A percentile compares a stretch with the other conserved stretches of the same genome.
These are phyloP conservation scores for Suhomyces kunorum DNA, from an alignment of 1,139 yeast species.

Conservation along the genomic window DNA sequence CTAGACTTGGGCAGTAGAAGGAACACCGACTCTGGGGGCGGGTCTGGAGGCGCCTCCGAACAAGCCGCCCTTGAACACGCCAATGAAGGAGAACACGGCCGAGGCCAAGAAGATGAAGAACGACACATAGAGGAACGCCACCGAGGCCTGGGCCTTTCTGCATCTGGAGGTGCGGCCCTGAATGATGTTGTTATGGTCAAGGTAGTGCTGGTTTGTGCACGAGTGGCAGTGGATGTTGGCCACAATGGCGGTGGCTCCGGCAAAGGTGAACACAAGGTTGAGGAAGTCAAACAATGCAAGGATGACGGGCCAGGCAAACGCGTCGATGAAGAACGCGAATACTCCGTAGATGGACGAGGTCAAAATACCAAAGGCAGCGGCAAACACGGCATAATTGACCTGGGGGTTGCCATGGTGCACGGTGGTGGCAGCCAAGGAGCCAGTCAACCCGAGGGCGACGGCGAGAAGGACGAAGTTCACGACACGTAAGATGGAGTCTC, in stretches of 20 bases:
- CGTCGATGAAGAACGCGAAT: conserved; percentile 72
- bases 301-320: conserved; percentile 85
- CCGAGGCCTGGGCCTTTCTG: conserved; percentile 91
- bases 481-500: conserved; percentile 73
- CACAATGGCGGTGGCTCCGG: conserved; percentile 93
- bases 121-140: conserved; percentile 88
- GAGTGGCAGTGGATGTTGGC: conserved; percentile 86
- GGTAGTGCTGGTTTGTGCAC: conserved; percentile 67
- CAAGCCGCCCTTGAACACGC: conserved; percentile 70
- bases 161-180: conserved; percentile 84
- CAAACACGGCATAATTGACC: conserved; percentile 84
- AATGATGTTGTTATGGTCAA: conserved; percentile 63
- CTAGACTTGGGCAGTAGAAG: conserved; percentile 83
- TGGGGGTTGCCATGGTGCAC: conserved; percentile 62
- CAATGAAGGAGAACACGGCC: conserved; percentile 58
- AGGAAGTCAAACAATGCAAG: conserved; percentile 76
- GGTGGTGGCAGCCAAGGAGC: conserved; percentile 76
- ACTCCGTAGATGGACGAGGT: conserved; percentile 81
- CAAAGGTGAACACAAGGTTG: conserved; percentile 86
- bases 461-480: conserved; percentile 74
- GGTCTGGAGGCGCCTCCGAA: conserved; percentile 64
- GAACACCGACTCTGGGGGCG: conserved; percentile 77
- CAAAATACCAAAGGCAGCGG: conserved; percentile 81
- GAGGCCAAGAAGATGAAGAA: conserved; percentile 75
- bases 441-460: conserved; percentile 81